These are phyloP conservation scores for Mucor racemosus DNA, from an alignment of 371 early-diverging fungal species.

Conservation along the genomic window DNA sequence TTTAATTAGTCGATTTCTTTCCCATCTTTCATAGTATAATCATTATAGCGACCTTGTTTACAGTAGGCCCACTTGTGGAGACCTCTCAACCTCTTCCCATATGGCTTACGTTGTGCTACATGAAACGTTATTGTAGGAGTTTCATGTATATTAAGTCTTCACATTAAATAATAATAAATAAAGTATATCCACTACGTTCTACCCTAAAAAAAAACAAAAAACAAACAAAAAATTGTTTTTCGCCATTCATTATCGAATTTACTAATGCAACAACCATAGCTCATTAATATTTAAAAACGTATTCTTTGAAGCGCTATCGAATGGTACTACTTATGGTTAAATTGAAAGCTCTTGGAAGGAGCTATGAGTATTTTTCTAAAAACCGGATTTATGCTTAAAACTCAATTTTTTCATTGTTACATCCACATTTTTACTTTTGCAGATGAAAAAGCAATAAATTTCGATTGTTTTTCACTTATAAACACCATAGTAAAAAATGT, in stretches of 20 bases:
- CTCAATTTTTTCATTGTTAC: neutral
- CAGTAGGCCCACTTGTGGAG: too few species aligned
- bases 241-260: neutral
- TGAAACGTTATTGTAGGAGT: too few species aligned
- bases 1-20: too few species aligned
- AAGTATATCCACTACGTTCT: too few species aligned
- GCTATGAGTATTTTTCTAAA: neutral
- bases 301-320: neutral
- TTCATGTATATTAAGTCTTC: too few species aligned
- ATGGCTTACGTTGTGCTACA: too few species aligned
- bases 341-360: neutral
- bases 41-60: too few species aligned
- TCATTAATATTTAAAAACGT: too few species aligned
- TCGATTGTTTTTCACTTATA: neutral
- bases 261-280: neutral
- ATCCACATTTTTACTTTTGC: neutral
- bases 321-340: neutral
- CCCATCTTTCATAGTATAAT: too few species aligned
- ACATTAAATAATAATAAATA: too few species aligned
- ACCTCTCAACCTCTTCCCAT: too few species aligned
- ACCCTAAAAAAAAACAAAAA: too few species aligned
- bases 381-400: neutral
- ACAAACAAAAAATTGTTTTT: neutral
- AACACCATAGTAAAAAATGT: neutral
- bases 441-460: neutral